Evolutionary conservation across 257 asterid species (phyloP), one percentile per base, ranked within the genome.

Genomic region (Paulownia fortunei): DNA sequence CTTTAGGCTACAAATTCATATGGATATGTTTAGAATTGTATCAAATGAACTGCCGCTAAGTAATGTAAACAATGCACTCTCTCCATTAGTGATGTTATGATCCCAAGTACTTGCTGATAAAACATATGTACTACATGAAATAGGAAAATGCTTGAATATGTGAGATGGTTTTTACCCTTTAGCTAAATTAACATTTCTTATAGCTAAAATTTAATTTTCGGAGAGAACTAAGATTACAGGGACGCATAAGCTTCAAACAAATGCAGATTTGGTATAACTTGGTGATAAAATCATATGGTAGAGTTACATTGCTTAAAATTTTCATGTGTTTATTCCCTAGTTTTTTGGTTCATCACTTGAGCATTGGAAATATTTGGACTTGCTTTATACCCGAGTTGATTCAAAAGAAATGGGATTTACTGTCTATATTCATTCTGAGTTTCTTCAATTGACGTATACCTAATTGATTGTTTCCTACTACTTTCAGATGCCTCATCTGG

Each of bases 401-500:
- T 51, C 11, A 49, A 34, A 69, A 30, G 15, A 44, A 3, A 42
- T 54, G 10, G 21, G 21, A 78, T 69, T 52, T 44, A 18, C 41
- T 37, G 63, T 37, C 21, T 66, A 32, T 9, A 41, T 68, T 55
- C 60, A 12, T 68, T 42, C 54, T 67, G 19, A 63, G 10, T 44
- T 58, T 13, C 73, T 76, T 52, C 32, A 21, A 7, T 68, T 51
- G 42, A 42, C 23, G 32, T 36, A 13, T 58, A 34, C 2, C 69
- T 83, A 58, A 70, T 71, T 77, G 56, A 23, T 59, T 68, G 62
- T 59, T 65, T 79, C 72, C 13, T 66, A 26, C 71, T 77, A 69
- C 46, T 81, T 23, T 83, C 89, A 95, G 99, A 77, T 95, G 96
- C 99, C 99, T 84, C 99, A 95, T 90, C 90, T 95, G 13, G 99